Base-by-base conservation (phyloP, 257 asterid genomes). In the Phtheirospermum japonicum region DNA sequence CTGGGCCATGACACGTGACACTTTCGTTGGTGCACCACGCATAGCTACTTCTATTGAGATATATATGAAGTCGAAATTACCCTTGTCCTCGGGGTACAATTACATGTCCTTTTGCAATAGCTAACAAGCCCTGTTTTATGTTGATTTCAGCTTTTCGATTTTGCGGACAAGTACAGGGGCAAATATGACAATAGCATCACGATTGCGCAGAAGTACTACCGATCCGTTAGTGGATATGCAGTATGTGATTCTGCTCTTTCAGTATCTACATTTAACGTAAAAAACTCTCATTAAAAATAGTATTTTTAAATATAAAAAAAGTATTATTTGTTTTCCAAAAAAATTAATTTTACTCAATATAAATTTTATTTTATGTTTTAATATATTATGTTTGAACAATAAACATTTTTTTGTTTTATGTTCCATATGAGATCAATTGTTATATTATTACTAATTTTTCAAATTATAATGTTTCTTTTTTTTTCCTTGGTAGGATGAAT, bases 121-220 rank as follows among this genome's bases (percentile, higher is more conserved):
- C 63, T 67, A 60, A 16, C 71, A n/a, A 4, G 60, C 4, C 36
- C 23, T 33, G 18, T 16, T 58, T 53, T 42, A 13, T 20, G 7
- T 19, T 57, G 40, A 14, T 71, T 75, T 71, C 97, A 92, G 99
- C 89, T 92, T 0, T 92, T 92, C 57, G 94, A 85, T 65, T 92
- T 92, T 61, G 97, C 99, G 52, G 89, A 89, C 81, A 89, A 85
- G 73, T 89, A 85, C 87, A 76, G 99, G 80, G 99, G 97, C 72
- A 93, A 93, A 82, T 93, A 93, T 40, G 99, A 93, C 73, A 74
- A 85, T 36, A 89, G 96, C 76, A 93, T 93, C 26, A 83, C 94
- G 0, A 60, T 93, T 9, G 97, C 96, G 9, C 96, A 87, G 69
- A 87, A 89, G 76, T 93, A 89, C 79, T 93, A 93, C 83, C 83